Conservation (phyloP, 305 asterid species). For the Solanum hybrid region DNA sequence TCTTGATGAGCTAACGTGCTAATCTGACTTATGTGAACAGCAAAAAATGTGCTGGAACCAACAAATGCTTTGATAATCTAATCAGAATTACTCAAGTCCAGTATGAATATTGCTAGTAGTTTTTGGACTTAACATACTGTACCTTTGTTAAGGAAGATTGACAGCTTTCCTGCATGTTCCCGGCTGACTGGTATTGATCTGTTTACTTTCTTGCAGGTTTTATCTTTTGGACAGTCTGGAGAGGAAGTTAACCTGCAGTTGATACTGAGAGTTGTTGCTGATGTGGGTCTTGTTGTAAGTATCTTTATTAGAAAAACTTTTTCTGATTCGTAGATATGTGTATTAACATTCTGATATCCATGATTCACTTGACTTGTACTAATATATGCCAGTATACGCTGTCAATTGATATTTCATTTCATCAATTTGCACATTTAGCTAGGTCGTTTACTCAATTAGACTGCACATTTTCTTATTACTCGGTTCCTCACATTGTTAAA, state of each 20-base stretch:
- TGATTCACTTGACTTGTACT: background rate
- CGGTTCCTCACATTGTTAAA: background rate
- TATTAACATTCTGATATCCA: background rate
- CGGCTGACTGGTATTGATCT: background rate
- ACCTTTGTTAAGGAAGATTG: background rate
- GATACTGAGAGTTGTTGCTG: conserved; percentile 92
- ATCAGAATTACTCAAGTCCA: background rate
- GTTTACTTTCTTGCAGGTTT: conserved; percentile 42
- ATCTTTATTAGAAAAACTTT: background rate
- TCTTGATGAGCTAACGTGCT: background rate
- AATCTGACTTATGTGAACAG: background rate
- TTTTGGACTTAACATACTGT: background rate
- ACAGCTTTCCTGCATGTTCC: background rate
- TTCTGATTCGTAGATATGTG: background rate
- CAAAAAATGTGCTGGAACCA: background rate
- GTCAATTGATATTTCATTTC: background rate
- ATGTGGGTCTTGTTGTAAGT: conserved; percentile 94
- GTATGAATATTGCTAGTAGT: background rate
- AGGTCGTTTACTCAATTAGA: background rate
- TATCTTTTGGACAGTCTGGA: conserved; percentile 75
- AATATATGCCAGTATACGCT: background rate
- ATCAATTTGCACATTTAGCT: background rate
- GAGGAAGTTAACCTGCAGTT: conserved; percentile 84
- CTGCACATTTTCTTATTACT: background rate
- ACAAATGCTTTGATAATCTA: background rate